Percentiles rank a stretch among this genome's conserved stretches.
These are phyloP conservation scores for Pestalotiopsis sp. DNA, from an alignment of 2,329 filamentous ascomycete species.

Conservation along the genomic window DNA sequence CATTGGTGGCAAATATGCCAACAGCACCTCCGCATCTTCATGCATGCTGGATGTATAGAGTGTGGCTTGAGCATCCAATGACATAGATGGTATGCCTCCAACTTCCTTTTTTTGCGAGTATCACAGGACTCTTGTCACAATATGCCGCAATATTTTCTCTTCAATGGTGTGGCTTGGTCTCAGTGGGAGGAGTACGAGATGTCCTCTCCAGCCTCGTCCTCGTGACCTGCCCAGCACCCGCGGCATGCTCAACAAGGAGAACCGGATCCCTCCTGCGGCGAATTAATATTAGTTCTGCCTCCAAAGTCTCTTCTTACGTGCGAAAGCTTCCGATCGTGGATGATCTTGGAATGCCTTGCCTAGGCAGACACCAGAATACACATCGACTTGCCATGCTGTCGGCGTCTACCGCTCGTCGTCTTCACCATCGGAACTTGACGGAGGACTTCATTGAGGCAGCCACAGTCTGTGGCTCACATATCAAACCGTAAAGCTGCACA, in stretches of 20 bases:
- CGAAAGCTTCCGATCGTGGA: background rate
- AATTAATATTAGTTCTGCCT: background rate
- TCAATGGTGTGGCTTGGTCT: background rate
- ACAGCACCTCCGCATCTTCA: background rate
- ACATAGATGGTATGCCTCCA: background rate
- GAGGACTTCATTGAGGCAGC: background rate
- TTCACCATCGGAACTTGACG: background rate
- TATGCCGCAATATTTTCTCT: background rate
- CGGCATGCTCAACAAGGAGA: background rate
- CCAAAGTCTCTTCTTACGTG: background rate
- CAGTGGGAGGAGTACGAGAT: background rate
- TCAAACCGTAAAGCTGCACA: background rate
- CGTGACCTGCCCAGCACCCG: background rate
- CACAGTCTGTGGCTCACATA: background rate
- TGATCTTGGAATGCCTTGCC: background rate
- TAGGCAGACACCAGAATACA: background rate
- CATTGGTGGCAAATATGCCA: slow-evolving; percentile 1
- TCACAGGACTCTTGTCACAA: background rate
- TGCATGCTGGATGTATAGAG: slow-evolving; percentile 5
- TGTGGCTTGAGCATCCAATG: slow-evolving; percentile 6
- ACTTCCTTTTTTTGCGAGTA: background rate
- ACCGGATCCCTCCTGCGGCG: background rate
- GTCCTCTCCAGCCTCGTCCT: background rate
- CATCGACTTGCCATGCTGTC: no score
- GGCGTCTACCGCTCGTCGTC: no score